Conservation (phyloP, 2,329 filamentous ascomycete species). For the Metarhizium robertsii region DNA sequence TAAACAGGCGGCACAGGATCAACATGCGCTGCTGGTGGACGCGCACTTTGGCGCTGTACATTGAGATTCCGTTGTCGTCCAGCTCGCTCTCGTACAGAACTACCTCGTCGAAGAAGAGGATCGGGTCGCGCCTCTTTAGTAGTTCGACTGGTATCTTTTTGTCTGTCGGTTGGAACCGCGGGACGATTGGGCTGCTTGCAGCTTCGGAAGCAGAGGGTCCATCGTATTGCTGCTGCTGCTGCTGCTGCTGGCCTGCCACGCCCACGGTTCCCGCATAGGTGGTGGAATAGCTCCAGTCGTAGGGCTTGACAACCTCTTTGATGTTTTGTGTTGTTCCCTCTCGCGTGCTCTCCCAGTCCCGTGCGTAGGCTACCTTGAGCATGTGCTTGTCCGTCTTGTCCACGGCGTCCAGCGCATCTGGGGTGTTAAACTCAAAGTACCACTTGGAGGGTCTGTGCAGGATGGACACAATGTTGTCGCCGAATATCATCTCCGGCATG, state of each 20-base stretch:
- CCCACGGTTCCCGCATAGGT: slow-evolving; percentile 62
- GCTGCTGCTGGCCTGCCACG: slow-evolving; percentile 26
- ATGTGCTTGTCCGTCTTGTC: slow-evolving; percentile 89
- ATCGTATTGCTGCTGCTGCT: neutral
- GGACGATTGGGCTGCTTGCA: neutral
- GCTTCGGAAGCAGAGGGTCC: neutral
- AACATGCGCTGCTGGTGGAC: slow-evolving; percentile 88
- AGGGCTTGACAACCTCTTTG: slow-evolving; percentile 88
- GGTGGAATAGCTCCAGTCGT: slow-evolving; percentile 97
- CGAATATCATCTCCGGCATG: slow-evolving; percentile 98
- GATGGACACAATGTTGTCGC: slow-evolving; percentile 78
- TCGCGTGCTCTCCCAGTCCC: slow-evolving; percentile 62
- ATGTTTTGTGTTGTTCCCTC: slow-evolving; percentile 80
- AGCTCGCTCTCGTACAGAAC: slow-evolving; percentile 96
- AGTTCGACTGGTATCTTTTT: slow-evolving; percentile 71
- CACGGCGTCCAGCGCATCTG: slow-evolving; percentile 78
- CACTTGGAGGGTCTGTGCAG: slow-evolving; percentile 67
- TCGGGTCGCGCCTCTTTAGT: slow-evolving; percentile 81
- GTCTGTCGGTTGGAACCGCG: slow-evolving; percentile 19
- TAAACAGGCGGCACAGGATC: slow-evolving; percentile 77
- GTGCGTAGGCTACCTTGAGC: slow-evolving; percentile 88
- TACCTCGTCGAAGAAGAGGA: slow-evolving; percentile 93
- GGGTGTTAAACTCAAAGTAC: slow-evolving; percentile 73
- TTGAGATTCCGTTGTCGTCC: slow-evolving; percentile 90
- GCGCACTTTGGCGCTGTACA: slow-evolving; percentile 82